Evolutionary conservation across 2,329 filamentous ascomycete genomes (phyloP), one percentile per base, ranked within the genome.

Genomic region (Diaporthe citriasiana): DNA sequence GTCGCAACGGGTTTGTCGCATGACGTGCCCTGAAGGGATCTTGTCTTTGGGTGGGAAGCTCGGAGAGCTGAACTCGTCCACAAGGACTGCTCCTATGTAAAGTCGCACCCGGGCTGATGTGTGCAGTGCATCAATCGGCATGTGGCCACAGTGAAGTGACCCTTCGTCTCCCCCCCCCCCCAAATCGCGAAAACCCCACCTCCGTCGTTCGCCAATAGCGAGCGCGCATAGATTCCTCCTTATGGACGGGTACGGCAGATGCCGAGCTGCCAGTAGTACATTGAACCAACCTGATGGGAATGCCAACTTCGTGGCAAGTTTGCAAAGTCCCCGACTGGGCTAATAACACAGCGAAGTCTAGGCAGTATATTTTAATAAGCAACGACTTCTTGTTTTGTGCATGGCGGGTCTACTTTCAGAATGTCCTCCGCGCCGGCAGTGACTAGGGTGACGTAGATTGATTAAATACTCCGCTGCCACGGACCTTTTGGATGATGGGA

Each of bases 381-480:
- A 66, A 66, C 45, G 45, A 66, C 51, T 66, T 66, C 45, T 51
- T 38, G 12, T 38, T 66, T 66, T 5, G 63, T 51, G 22, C 30
- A 66, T 19, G 42, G 19, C 45, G 45, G 60, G 60, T 25, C 45
- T 15, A n/a, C 45, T 51, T 66, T 33, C n/a, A 27, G 63, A 27
- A 25, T 13, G 22, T 66, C 63, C 33, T 51, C 45, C 45, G 60
- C 42, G 45, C 63, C 63, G 63, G 63, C 45, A 66, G 63, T 66
- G 33, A 35, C 45, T 38, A 35, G 45, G 59, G 59, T 63, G 40
- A 27, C 25, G 17, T 63, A 47, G 45, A 63, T 66, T 66, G 45
- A 66, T 51, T 51, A 66, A 66, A 51, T 66, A 51, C 45, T 66
- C 63, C 63, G 63, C 47, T 66, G 45, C 63, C 30, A 51, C 63